phyloP scores from a whole-genome alignment of 2,329 filamentous ascomycete genomes.

The Aspergillus sp. region DNA sequence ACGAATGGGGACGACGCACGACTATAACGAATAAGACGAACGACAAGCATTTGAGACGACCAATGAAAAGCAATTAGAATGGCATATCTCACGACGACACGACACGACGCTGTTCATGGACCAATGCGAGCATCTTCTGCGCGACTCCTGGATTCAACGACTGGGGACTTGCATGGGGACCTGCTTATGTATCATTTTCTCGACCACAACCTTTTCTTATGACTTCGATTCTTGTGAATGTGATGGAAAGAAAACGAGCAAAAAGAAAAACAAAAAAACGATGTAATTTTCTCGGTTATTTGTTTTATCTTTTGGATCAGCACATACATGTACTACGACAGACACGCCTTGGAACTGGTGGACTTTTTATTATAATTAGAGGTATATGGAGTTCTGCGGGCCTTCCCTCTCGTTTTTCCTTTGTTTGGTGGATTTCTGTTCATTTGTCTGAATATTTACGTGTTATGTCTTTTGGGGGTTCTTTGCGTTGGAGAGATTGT shows the following conservation, averaged over 20 bases:
- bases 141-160: constrained; percentile 16
- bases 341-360: too few relatives aligned
- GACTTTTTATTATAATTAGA: too few relatives aligned
- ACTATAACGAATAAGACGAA: neutral
- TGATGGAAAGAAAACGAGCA: too few relatives aligned
- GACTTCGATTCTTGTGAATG: too few relatives aligned
- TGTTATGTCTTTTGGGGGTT: neutral
- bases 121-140: neutral
- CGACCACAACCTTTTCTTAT: too few relatives aligned
- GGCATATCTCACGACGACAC: neutral
- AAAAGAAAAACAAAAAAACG: too few relatives aligned
- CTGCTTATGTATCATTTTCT: too few relatives aligned
- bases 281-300: too few relatives aligned
- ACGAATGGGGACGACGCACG: neutral
- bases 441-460: constrained; percentile 1
- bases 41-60: neutral
- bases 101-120: constrained; percentile 9
- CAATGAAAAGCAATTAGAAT: neutral
- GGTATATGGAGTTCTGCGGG: neutral
- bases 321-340: too few relatives aligned
- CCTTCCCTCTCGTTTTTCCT: constrained; percentile 5
- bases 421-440: constrained; percentile 4
- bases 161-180: constrained; percentile 8
- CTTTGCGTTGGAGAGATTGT: neutral
- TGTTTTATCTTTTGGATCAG: too few relatives aligned